Percentiles rank a stretch among this genome's conserved stretches.
Evolutionary conservation across 352 stramenopile genomes (phyloP).

Genomic region (Thalassiosira hispida): DNA sequence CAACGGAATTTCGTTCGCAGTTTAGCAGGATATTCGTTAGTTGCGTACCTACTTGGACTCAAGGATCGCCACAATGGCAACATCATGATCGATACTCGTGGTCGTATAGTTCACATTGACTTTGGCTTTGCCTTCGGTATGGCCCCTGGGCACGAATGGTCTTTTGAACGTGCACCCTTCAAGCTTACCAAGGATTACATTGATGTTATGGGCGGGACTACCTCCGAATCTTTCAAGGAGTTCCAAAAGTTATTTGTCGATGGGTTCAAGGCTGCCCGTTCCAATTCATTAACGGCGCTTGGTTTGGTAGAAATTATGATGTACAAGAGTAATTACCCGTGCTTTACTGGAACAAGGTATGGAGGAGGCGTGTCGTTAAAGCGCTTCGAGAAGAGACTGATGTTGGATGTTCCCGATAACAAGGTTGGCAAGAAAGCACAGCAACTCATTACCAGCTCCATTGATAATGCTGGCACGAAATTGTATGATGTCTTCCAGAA

Average conservation of each 20-base stretch:
- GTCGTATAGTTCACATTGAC: slow-evolving; percentile 99
- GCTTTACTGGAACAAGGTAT: slow-evolving; percentile 82
- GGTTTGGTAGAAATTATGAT: slow-evolving; percentile 89
- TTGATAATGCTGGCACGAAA: slow-evolving; percentile 92
- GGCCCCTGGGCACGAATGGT: slow-evolving; percentile 97
- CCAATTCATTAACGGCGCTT: slow-evolving; percentile 77
- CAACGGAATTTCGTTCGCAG: slow-evolving; percentile 96
- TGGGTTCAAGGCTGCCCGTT: slow-evolving; percentile 75
- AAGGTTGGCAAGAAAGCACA: slow-evolving; percentile 75
- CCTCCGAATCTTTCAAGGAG: slow-evolving; percentile 86
- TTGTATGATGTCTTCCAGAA: slow-evolving; percentile 95
- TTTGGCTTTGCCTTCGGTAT: slow-evolving; percentile 99
- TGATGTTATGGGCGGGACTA: slow-evolving; percentile 93
- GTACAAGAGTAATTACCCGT: slow-evolving; percentile 87
- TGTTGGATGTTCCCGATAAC: slow-evolving; percentile 82
- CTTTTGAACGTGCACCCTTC: slow-evolving; percentile 98
- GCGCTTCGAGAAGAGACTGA: slow-evolving; percentile 84
- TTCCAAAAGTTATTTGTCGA: slow-evolving; percentile 86
- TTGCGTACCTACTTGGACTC: slow-evolving; percentile 98
- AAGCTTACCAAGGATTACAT: slow-evolving; percentile 99
- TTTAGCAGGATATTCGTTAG: slow-evolving; percentile 97
- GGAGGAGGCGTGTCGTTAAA: slow-evolving; percentile 78
- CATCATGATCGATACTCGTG: slow-evolving; percentile 98
- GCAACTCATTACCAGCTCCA: slow-evolving; percentile 79
- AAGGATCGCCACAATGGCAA: slow-evolving; percentile 99